A percentile compares a stretch with the other conserved stretches of the same genome.
Conservation (phyloP, 192 early-diverging fungal species). For the Backusella parvicylindrica region DNA sequence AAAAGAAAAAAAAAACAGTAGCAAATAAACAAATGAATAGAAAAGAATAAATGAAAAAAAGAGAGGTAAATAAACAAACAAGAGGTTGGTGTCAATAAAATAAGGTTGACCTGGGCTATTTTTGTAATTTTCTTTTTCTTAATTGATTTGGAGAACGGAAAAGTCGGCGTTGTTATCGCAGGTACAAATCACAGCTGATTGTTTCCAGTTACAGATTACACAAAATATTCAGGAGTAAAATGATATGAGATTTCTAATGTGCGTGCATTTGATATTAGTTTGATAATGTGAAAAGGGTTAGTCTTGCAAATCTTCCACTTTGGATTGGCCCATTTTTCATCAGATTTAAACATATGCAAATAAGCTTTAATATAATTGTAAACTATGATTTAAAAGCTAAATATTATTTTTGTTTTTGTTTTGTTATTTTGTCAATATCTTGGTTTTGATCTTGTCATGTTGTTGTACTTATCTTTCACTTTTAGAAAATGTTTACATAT, state of each 20-base stretch:
- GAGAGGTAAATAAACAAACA: background rate
- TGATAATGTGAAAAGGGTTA: background rate
- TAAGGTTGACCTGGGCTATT: background rate
- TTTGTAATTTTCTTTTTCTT: background rate
- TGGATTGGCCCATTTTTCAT: background rate
- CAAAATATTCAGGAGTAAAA: background rate
- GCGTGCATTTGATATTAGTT: background rate
- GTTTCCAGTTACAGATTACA: constrained; percentile 1
- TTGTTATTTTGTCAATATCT: too few relatives aligned
- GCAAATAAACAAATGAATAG: background rate
- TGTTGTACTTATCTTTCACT: background rate
- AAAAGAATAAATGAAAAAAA: background rate
- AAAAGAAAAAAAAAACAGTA: background rate
- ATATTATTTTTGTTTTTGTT: background rate
- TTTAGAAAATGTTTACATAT: background rate
- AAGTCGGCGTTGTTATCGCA: background rate
- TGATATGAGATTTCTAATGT: background rate
- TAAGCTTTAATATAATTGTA: background rate
- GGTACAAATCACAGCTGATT: background rate
- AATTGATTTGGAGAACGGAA: background rate
- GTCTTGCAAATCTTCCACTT: background rate
- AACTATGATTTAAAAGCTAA: background rate
- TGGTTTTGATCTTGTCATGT: background rate
- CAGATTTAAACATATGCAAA: background rate
- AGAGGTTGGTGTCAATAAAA: background rate